phyloP scores from a whole-genome alignment of 495 filamentous ascomycete species.

The Cenococcum geophilum region DNA sequence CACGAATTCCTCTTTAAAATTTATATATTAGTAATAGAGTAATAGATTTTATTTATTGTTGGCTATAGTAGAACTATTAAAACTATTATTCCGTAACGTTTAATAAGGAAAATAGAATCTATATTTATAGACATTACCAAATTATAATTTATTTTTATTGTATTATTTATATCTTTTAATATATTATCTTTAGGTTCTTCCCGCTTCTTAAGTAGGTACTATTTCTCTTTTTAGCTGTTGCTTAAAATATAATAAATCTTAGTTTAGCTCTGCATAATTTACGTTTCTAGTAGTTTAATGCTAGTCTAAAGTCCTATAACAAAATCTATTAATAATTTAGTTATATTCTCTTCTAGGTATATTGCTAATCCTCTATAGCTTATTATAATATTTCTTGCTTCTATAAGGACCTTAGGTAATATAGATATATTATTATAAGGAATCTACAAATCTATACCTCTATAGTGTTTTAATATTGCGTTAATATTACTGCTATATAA shows the following conservation, averaged over 20 bases:
- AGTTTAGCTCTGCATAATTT: neutral
- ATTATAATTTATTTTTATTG: neutral
- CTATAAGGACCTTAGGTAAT: neutral
- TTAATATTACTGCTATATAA: neutral
- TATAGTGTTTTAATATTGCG: neutral
- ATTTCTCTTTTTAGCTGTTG: neutral
- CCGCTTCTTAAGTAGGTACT: neutral
- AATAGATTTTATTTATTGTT: constrained; percentile 9
- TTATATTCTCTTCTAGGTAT: neutral
- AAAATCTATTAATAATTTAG: neutral
- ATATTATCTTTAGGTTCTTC: neutral
- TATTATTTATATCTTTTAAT: neutral
- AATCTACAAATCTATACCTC: neutral
- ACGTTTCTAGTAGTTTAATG: neutral
- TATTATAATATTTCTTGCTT: neutral
- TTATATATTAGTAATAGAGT: neutral
- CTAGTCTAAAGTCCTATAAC: neutral
- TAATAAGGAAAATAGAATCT: neutral
- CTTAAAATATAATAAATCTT: constrained; percentile 1
- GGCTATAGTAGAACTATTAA: neutral
- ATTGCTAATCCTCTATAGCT: neutral
- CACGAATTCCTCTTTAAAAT: constrained; percentile 2
- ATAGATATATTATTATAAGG: neutral
- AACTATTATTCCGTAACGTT: neutral
- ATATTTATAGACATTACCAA: neutral